Evolutionary conservation across 1,139 yeast species (phyloP).

Genomic region (Sugiyamaella novakii): DNA sequence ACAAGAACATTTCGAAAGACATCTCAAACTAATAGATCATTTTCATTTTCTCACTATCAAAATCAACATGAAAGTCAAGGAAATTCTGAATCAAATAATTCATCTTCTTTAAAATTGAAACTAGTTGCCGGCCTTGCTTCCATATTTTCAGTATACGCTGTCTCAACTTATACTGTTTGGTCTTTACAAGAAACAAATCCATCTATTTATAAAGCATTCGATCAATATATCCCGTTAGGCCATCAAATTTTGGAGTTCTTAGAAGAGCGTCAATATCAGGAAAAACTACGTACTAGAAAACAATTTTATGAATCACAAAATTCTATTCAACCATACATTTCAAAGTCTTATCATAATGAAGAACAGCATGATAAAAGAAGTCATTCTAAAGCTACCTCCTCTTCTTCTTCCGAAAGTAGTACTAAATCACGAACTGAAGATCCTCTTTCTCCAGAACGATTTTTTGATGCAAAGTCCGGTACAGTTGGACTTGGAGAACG

Average conservation of each 20-base stretch:
- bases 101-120: not conserved
- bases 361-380: constrained; percentile 21
- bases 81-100: not conserved
- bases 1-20: not conserved
- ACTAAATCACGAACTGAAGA: constrained; percentile 26
- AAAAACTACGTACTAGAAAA: constrained; percentile 26
- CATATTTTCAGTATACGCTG: not conserved
- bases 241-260: constrained; percentile 31
- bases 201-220: constrained; percentile 26
- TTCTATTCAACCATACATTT: constrained; percentile 29
- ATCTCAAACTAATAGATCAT: constrained; percentile 5
- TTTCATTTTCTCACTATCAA: constrained; percentile 17
- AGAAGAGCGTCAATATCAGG: constrained; percentile 35
- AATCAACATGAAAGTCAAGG: not conserved
- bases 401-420: constrained; percentile 13
- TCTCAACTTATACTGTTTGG: constrained; percentile 11
- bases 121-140: constrained; percentile 3
- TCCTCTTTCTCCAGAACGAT: constrained; percentile 35
- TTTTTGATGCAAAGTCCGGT: constrained; percentile 38
- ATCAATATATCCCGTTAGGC: constrained; percentile 34
- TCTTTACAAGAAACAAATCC: constrained; percentile 15
- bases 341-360: constrained; percentile 19
- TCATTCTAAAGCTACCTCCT: constrained; percentile 18
- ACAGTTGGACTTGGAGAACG: constrained; percentile 31
- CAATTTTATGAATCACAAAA: constrained; percentile 25